Percentiles rank a stretch among this genome's conserved stretches.
phyloP scores from a whole-genome alignment of 345 rosid genomes.

The Acer campestre region DNA sequence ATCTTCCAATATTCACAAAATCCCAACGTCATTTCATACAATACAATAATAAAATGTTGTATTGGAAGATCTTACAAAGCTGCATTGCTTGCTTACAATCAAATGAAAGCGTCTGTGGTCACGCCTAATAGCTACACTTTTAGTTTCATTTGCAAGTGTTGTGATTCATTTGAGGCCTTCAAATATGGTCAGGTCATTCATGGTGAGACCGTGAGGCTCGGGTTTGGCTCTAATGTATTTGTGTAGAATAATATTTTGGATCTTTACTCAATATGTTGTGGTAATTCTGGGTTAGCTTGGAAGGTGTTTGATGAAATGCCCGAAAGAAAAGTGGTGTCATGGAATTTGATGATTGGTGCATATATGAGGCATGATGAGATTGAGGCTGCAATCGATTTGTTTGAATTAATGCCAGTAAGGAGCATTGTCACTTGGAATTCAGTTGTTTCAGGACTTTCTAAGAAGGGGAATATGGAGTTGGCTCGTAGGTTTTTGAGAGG shows the following conservation, averaged over 20 bases:
- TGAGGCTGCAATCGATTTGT: slow-evolving; percentile 21
- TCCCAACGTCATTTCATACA: slow-evolving; percentile 27
- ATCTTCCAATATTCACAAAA: slow-evolving; percentile 15
- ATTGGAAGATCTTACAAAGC: slow-evolving; percentile 21
- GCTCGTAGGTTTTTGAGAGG: slow-evolving; percentile 27
- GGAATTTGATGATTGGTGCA: slow-evolving; percentile 37
- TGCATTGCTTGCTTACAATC: slow-evolving; percentile 26
- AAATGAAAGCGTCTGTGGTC: slow-evolving; percentile 32
- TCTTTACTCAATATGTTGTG: slow-evolving; percentile 26
- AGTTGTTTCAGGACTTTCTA: slow-evolving; percentile 28
- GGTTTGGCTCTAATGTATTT: slow-evolving; percentile 24
- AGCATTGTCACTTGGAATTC: slow-evolving; percentile 29
- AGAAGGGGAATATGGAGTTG: slow-evolving; percentile 31
- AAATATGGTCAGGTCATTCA: slow-evolving; percentile 27
- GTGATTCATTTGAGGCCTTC: slow-evolving; percentile 28
- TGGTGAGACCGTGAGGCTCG: slow-evolving; percentile 33
- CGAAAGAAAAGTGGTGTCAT: slow-evolving; percentile 30
- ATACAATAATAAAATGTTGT: slow-evolving; percentile 36
- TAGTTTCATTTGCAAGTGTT: slow-evolving; percentile 32
- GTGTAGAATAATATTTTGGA: slow-evolving; percentile 32
- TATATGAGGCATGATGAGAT: slow-evolving; percentile 23
- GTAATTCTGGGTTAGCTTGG: slow-evolving; percentile 18
- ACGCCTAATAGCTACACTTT: slow-evolving; percentile 34
- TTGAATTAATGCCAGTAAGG: slow-evolving; percentile 35
- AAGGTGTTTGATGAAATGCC: slow-evolving; percentile 36